Evolutionary conservation across 352 stramenopile genomes (phyloP), one percentile per base, ranked within the genome.

Genomic region (Globisporangium emineosum): DNA sequence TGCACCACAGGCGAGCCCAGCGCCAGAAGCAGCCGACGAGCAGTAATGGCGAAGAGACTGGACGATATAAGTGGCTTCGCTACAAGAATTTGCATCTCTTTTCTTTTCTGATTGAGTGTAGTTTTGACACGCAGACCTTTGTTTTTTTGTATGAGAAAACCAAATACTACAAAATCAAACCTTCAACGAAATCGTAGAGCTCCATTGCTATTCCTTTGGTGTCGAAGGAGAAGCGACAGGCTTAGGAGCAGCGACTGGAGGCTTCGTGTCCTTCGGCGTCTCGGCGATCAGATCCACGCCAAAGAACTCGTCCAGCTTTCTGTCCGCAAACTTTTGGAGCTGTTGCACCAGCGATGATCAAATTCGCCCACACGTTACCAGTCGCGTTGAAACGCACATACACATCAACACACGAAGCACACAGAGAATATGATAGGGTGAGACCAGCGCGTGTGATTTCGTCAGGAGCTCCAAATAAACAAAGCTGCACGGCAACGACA

Each of bases 281-380:
- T 74, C 65, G 21, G 71, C 76, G 51, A 93, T 86, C 21, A 76
- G 72, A 29, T 93, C 79, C 35, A 96, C 88, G 43, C 87, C 86
- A 64, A 96, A 96, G 69, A 96, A 96, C 53, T 88, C 83, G 76
- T 96, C 88, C 52, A 94, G 69, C 51, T 94, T 89, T 62, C 79
- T 78, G 59, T 96, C 83, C 1, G 88, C 83, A 70, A 83, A 96
- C 65, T 73, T 69, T 64, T 96, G 88, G 51, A 93, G 59, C 81
- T 90, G 54, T 21, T 23, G n/a, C 54, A 27, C 5, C 17, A 33
- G 6, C 17, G 30, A 57, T 29, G 29, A 57, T 29, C 8, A 15
- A 30, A 56, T 56, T 40, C 29, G 7, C 4, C 7, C 29, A 57
- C 17, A 27, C 8, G 29, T 19, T 33, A n/a, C 45, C 21, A 13